Base-by-base conservation (phyloP, 2,329 filamentous ascomycete species). In the Blumeriella jaapii region DNA sequence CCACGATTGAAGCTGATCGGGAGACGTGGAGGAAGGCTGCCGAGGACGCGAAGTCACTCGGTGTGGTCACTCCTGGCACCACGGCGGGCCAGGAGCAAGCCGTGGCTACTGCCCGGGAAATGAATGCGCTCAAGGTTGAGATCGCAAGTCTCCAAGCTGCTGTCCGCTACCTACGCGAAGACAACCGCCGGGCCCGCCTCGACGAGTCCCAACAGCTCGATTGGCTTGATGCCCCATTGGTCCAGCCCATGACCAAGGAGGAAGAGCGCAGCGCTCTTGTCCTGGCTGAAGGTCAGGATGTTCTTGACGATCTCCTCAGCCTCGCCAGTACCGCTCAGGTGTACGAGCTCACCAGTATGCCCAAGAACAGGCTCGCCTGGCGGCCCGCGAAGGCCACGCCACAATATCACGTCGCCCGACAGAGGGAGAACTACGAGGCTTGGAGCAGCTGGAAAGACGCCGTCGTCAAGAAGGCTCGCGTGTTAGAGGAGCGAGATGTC, bases 11-110 rank as follows among this genome's bases (percentile, higher is more conserved):
- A 58, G 62, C 66, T 3, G 76, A 82, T 51, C 67, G 74, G 32
- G 76, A 79, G 56, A 77, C 75, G 54, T 80, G 74, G 75, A 78
- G 78, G 64, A 78, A 78, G 63, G 67, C 74, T 42, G 78, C 76
- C 4, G 73, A 72, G 50, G 74, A 78, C 51, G 65, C 66, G 7
- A 71, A 68, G 40, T 68, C 63, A n/a, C 67, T 69, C 35, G 64
- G 60, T 4, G 60, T 57, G n/a, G 61, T 54, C 20, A 59, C 50
- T 6, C 65, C 62, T 11, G 64, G 62, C 10, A 61, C 65, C 40
- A 72, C 71, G 57, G 67, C 70, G 8, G 71, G 73, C 14, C 69
- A 78, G 51, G 74, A 82, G 52, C 70, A 73, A 16, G 75, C 78
- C 17, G 77, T 81, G 29, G 74, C 77, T 4, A 81, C 75, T 1